Percentiles rank a stretch among this genome's conserved stretches.
Conservation (phyloP, 306 rosid genomes). For the Cucumis cinereus region DNA sequence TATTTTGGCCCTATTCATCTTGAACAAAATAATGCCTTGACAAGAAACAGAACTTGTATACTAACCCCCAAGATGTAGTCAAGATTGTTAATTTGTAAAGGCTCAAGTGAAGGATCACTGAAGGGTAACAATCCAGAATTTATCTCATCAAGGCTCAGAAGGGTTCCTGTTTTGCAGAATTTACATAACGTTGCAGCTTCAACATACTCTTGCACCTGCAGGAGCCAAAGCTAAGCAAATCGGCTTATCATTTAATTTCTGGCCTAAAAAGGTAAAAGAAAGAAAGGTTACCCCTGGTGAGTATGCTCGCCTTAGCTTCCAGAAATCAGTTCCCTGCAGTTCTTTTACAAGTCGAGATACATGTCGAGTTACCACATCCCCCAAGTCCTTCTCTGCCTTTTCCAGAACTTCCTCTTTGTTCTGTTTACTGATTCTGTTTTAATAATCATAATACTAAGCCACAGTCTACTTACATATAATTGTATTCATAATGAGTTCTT, state of each 20-base stretch:
- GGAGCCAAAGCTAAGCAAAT: slow-evolving; percentile 12
- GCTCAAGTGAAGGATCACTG: slow-evolving; percentile 59
- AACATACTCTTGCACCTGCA: slow-evolving; percentile 87
- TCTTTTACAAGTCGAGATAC: slow-evolving; percentile 56
- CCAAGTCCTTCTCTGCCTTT: slow-evolving; percentile 86
- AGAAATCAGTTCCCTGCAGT: slow-evolving; percentile 83
- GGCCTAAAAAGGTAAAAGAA: slow-evolving; percentile 12
- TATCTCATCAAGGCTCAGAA: slow-evolving; percentile 77
- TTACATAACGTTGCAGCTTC: slow-evolving; percentile 89
- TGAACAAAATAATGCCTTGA: neutral
- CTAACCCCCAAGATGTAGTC: slow-evolving; percentile 91
- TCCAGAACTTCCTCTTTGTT: slow-evolving; percentile 72
- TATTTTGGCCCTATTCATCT: neutral
- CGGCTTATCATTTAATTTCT: neutral
- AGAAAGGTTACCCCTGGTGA: slow-evolving; percentile 69
- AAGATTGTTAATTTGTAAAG: slow-evolving; percentile 76
- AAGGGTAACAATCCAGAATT: slow-evolving; percentile 56
- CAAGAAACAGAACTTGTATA: neutral
- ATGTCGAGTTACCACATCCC: slow-evolving; percentile 46
- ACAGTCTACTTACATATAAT: neutral
- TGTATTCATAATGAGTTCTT: neutral
- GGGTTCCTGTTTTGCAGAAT: slow-evolving; percentile 78
- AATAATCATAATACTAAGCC: slow-evolving; percentile 2
- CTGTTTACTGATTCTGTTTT: slow-evolving; percentile 59
- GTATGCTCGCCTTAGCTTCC: slow-evolving; percentile 97